Conservation (phyloP, 1,139 yeast genomes). For the Suhomyces maxii region DNA sequence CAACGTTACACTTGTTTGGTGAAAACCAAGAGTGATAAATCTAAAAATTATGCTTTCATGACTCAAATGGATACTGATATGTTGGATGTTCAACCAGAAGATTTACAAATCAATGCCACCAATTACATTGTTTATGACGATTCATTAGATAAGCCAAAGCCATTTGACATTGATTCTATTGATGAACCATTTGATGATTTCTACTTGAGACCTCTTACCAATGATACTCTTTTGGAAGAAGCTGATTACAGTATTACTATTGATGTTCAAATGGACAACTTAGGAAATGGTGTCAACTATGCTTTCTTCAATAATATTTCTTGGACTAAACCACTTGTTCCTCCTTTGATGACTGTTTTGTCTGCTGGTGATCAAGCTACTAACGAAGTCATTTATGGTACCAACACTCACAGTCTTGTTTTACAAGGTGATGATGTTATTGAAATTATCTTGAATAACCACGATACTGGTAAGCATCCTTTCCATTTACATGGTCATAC, state of each 20-base stretch:
- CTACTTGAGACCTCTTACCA: slow-evolving; percentile 56
- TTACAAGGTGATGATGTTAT: slow-evolving; percentile 66
- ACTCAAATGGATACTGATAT: slow-evolving; percentile 74
- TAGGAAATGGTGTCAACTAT: slow-evolving; percentile 80
- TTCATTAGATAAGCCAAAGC: slow-evolving; percentile 24
- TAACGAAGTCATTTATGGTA: slow-evolving; percentile 57
- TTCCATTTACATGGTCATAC: slow-evolving; percentile 84
- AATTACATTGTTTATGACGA: slow-evolving; percentile 65
- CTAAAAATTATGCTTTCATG: slow-evolving; percentile 72
- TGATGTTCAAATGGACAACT: slow-evolving; percentile 74
- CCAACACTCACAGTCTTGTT: slow-evolving; percentile 73
- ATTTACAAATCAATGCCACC: slow-evolving; percentile 66
- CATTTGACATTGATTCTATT: slow-evolving; percentile 40
- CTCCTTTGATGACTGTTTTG: slow-evolving; percentile 73
- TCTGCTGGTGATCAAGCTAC: slow-evolving; percentile 62
- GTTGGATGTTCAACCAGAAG: slow-evolving; percentile 72
- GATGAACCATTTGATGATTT: slow-evolving; percentile 62
- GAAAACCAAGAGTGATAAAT: slow-evolving; percentile 61
- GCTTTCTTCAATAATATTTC: slow-evolving; percentile 87
- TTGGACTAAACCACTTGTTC: slow-evolving; percentile 79
- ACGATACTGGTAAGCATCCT: slow-evolving; percentile 81
- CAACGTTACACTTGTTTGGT: slow-evolving; percentile 77
- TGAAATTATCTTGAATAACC: slow-evolving; percentile 68
- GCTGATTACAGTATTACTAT: slow-evolving; percentile 67
- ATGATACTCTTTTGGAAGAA: slow-evolving; percentile 54